Evolutionary conservation across 805 yeast genomes (phyloP), one percentile per base, ranked within the genome.

Genomic region (Candida palmyrensis): DNA sequence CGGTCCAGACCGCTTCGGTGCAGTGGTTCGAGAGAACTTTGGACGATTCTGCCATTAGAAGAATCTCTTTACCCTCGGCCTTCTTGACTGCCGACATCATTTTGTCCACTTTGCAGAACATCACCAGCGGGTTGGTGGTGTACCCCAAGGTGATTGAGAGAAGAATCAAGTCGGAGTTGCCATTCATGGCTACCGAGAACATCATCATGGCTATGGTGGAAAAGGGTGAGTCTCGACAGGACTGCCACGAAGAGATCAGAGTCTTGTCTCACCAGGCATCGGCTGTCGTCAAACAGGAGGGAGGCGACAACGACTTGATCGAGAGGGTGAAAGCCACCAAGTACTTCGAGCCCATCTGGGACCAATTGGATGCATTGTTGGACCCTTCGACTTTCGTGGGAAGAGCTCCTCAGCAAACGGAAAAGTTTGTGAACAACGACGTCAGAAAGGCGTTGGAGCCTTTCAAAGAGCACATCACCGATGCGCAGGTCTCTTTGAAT

Each of bases 141-240:
- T 92, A 92, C 68, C 98, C 98, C 48, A 90, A 92, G 76, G 98
- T 92, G 50, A 92, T 92, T 53, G 96, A 84, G 71, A 82, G 97
- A 71, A 83, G 97, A 68, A 92, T 92, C 64, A 77, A 56, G 58
- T 75, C 96, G 33, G 98, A 92, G 66, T 73, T 92, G 55, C 98
- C 98, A 48, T 92, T 92, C 75, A 92, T 92, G 98, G 98, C 98
- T 47, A 92, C 98, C 38, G 98, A 92, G 69, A 92, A 92, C 67
- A 77, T 92, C 61, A 92, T 92, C 62, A 92, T 92, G 98, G 98
- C 98, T 34, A 92, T 92, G 97, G 98, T 92, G 38, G 95, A 88
- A 66, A 82, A 82, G 59, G 97, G 97, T 49, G 97, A 85, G 20
- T 88, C 95, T 20, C 83, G 98, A 75, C 98, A 92, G 72, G 96